A percentile compares a stretch with the other conserved stretches of the same genome.
These are phyloP conservation scores for Phytophthora pseudosyringae DNA, from an alignment of 352 stramenopile genomes.

Conservation along the genomic window DNA sequence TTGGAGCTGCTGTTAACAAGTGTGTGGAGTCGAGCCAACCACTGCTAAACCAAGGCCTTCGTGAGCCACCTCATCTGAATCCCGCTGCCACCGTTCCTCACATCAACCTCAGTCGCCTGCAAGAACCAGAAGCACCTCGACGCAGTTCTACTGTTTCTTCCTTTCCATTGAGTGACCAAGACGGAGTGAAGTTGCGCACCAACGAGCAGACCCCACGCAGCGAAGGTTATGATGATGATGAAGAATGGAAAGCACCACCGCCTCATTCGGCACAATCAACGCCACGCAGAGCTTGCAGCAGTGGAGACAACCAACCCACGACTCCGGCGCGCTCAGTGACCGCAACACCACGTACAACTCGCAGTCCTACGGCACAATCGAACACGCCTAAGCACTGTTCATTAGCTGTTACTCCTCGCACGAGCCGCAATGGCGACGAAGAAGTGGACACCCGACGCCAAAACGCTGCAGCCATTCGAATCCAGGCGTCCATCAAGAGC, in stretches of 20 bases:
- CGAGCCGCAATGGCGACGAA: not conserved
- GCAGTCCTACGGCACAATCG: not conserved
- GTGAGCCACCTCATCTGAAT: conserved; percentile 13
- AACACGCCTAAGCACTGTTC: not conserved
- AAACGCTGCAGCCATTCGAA: conserved; percentile 38
- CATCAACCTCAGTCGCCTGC: conserved; percentile 10
- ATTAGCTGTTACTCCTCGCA: conserved; percentile 2
- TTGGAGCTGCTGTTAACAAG: conserved; percentile 19
- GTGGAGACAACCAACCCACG: not conserved
- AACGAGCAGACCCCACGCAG: conserved; percentile 9
- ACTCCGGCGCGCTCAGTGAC: not conserved
- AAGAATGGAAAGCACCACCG: conserved; percentile 9
- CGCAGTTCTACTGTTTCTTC: conserved; percentile 28
- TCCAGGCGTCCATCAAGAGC: conserved; percentile 49
- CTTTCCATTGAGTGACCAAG: conserved; percentile 4
- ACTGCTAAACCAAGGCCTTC: not conserved
- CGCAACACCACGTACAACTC: conserved; percentile 7
- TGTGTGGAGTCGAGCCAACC: conserved; percentile 1
- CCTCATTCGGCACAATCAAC: conserved; percentile 5
- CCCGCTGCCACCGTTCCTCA: conserved; percentile 19
- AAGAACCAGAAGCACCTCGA: conserved; percentile 15
- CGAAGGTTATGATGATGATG: conserved; percentile 17
- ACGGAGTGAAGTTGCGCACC: not conserved
- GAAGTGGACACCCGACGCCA: not conserved
- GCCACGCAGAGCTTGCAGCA: not conserved